A percentile compares a stretch with the other conserved stretches of the same genome.
Evolutionary conservation across 805 yeast genomes (phyloP).

Genomic region (Yueomyces sp.): DNA sequence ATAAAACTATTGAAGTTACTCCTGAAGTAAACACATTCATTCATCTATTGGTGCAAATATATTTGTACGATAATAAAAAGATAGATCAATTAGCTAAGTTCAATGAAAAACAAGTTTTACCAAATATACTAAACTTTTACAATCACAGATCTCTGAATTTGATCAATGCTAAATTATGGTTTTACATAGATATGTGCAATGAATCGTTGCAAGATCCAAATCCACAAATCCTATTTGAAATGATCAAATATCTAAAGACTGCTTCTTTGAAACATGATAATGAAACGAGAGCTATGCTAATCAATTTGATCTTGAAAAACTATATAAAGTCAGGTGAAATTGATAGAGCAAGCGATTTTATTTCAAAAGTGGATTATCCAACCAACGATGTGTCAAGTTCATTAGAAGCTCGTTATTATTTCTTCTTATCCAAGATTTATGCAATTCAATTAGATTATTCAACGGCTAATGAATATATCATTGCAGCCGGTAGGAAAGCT

Average conservation of each 20-base stretch:
- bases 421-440: conserved; percentile 78
- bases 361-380: conserved; percentile 83
- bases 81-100: conserved; percentile 37
- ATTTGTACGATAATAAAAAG: conserved; percentile 50
- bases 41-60: conserved; percentile 67
- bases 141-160: conserved; percentile 78
- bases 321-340: conserved; percentile 69
- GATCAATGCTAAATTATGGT: conserved; percentile 85
- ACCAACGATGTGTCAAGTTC: conserved; percentile 64
- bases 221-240: conserved; percentile 42
- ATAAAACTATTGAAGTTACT: conserved; percentile 29
- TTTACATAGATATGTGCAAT: conserved; percentile 66
- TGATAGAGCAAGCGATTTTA: conserved; percentile 76
- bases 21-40: conserved; percentile 76
- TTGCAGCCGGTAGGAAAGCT: conserved; percentile 91
- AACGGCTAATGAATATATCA: conserved; percentile 75
- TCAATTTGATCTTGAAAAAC: conserved; percentile 74
- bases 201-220: conserved; percentile 35
- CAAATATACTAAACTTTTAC: conserved; percentile 40
- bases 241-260: conserved; percentile 67
- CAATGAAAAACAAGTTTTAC: conserved; percentile 36
- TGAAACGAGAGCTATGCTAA: conserved; percentile 80
- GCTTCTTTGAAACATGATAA: conserved; percentile 85
- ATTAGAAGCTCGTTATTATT: conserved; percentile 81
- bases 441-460: conserved; percentile 90